Evolutionary conservation across 2,329 filamentous ascomycete species (phyloP), one percentile per base, ranked within the genome.

Genomic region (Trichoderma sp.): DNA sequence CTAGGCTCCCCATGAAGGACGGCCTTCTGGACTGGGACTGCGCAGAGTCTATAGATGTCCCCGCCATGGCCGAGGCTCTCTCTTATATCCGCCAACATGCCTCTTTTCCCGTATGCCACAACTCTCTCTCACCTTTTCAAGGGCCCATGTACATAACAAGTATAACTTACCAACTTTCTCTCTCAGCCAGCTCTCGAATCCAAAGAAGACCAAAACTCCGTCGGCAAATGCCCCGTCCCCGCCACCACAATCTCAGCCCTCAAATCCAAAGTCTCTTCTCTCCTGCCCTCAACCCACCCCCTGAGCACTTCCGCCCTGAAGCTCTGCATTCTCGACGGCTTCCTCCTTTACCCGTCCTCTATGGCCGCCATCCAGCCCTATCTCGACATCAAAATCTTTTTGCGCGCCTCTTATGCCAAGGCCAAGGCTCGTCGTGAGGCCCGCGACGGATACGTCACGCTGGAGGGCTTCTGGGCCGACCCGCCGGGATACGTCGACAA

Each of bases 381-480:
- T 4, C 85, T 97, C 56, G 90, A 97, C 75, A 79, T 96, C 51
- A 91, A 89, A 74, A 80, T 98, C 4, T 95, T 98, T 74, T 80
- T 98, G 21, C 87, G 89, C 0, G 91, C 92, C 1, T 86, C 87
- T 32, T 90, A 90, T 69, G 81, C 81, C 14, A 86, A 81, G 51
- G 90, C 90, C 3, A 91, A 90, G 75, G 80, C 82, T 39, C 84
- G 92, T 28, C 83, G 92, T 34, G 88, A 91, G 76, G 88, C 88
- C 0, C 83, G 92, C 66, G 88, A 86, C 72, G 92, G 92, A 13
- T 96, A 96, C 77, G 91, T 93, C 34, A 95, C 92, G 3, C 79
- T 91, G 5, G 89, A 97, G 75, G 95, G 94, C 32, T 99, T 97
- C 81, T 99, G 96, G 96, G 86, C 90, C 68, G 96, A 99, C 79